A percentile compares a stretch with the other conserved stretches of the same genome.
Evolutionary conservation across 306 rosid genomes (phyloP).

Genomic region (Acacia acuminata): DNA sequence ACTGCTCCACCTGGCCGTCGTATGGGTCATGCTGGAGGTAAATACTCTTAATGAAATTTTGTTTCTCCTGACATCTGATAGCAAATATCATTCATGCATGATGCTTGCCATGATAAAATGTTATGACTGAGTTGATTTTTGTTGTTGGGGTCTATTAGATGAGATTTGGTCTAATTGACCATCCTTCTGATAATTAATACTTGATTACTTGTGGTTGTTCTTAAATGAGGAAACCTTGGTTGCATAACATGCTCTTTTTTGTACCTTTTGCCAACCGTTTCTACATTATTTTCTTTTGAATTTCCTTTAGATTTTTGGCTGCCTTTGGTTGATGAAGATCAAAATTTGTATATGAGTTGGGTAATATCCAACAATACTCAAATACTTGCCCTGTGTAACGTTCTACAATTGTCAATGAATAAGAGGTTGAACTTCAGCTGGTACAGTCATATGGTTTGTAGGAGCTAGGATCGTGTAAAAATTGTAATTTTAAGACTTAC

Average conservation of each 20-base stretch:
- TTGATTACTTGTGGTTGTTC: slow-evolving; percentile 5
- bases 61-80: slow-evolving; percentile 9
- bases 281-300: not conserved
- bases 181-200: not conserved
- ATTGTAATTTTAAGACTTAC: not conserved
- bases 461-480: not conserved
- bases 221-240: not conserved
- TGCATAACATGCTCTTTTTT: not conserved
- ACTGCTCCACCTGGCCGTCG: slow-evolving; percentile 99
- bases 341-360: not conserved
- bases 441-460: not conserved
- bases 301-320: not conserved
- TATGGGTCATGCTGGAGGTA: slow-evolving; percentile 99
- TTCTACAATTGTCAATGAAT: not conserved
- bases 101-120: slow-evolving; percentile 9
- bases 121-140: not conserved
- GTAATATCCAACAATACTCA: not conserved
- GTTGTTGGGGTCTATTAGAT: not conserved
- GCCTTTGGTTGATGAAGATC: not conserved
- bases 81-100: not conserved
- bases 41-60: slow-evolving; percentile 8
- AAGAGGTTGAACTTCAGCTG: not conserved
- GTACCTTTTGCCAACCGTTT: not conserved
- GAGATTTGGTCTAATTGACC: not conserved
- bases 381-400: not conserved